phyloP scores from a whole-genome alignment of 1,139 yeast genomes.

The Torulaspora pretoriensis region DNA sequence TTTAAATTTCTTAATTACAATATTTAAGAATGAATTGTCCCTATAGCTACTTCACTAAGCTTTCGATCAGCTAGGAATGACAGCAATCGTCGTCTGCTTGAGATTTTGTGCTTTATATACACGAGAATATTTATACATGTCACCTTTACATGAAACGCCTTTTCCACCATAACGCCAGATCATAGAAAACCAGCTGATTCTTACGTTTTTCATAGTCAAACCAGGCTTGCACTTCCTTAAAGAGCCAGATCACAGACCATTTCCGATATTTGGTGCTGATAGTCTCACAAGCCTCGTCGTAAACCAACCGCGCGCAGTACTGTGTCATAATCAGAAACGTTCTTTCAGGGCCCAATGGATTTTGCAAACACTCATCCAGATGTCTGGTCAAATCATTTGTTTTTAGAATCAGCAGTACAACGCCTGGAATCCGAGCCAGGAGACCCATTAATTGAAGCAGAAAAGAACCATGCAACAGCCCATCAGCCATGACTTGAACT shows the following conservation, averaged over 20 bases:
- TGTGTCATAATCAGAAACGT: slow-evolving; percentile 85
- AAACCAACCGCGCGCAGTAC: slow-evolving; percentile 81
- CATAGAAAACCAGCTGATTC: slow-evolving; percentile 55
- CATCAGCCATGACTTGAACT: slow-evolving; percentile 58
- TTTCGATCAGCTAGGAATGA: too few species aligned
- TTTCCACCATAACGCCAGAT: slow-evolving; percentile 40
- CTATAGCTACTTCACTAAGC: too few species aligned
- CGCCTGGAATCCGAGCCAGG: slow-evolving; percentile 74
- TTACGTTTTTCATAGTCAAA: slow-evolving; percentile 48
- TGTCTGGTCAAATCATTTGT: slow-evolving; percentile 91
- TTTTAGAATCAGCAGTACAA: slow-evolving; percentile 79
- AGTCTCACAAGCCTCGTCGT: slow-evolving; percentile 53
- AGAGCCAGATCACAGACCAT: slow-evolving; percentile 43
- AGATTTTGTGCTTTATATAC: slow-evolving; percentile 1
- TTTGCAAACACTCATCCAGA: slow-evolving; percentile 75
- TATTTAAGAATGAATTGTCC: too few species aligned
- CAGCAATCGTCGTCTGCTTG: too few species aligned
- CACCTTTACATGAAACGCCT: slow-evolving; percentile 13
- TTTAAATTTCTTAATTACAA: background rate
- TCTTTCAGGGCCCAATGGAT: slow-evolving; percentile 83
- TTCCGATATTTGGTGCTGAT: slow-evolving; percentile 37
- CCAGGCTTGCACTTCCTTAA: slow-evolving; percentile 46
- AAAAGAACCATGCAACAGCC: slow-evolving; percentile 57
- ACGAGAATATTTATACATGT: slow-evolving; percentile 5
- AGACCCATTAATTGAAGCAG: slow-evolving; percentile 76